These are phyloP conservation scores for Ascoidea tarda DNA, from an alignment of 805 yeast genomes.

Conservation along the genomic window DNA sequence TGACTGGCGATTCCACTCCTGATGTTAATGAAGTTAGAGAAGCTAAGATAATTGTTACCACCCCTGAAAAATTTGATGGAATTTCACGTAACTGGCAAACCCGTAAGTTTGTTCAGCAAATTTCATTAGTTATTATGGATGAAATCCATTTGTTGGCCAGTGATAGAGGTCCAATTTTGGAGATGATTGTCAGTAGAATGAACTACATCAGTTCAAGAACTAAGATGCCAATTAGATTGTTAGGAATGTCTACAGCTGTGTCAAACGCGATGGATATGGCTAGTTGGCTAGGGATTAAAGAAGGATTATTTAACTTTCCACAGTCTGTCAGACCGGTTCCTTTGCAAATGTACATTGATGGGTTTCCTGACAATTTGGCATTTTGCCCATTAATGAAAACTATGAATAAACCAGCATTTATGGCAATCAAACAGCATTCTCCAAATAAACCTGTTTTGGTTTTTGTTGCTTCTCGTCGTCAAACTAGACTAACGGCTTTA, in stretches of 20 bases:
- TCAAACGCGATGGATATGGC: slow-evolving; percentile 81
- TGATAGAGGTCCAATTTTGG: slow-evolving; percentile 78
- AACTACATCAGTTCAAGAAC: slow-evolving; percentile 53
- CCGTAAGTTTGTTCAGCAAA: slow-evolving; percentile 58
- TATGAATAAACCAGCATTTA: slow-evolving; percentile 81
- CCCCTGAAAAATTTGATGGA: slow-evolving; percentile 84
- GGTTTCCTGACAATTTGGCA: slow-evolving; percentile 69
- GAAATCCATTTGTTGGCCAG: slow-evolving; percentile 75
- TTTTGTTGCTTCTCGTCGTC: slow-evolving; percentile 78
- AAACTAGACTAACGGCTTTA: slow-evolving; percentile 66
- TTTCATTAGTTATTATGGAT: slow-evolving; percentile 71
- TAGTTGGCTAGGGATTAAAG: slow-evolving; percentile 61
- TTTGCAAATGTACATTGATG: slow-evolving; percentile 75
- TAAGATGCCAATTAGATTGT: slow-evolving; percentile 42
- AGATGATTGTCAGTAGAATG: slow-evolving; percentile 83
- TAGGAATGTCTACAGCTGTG: slow-evolving; percentile 79
- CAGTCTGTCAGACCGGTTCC: slow-evolving; percentile 79
- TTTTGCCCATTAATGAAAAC: slow-evolving; percentile 78
- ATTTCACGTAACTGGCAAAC: slow-evolving; percentile 79
- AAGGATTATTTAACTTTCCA: slow-evolving; percentile 67
- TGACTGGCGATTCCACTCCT: slow-evolving; percentile 76
- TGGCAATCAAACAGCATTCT: slow-evolving; percentile 86
- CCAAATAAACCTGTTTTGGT: slow-evolving; percentile 73
- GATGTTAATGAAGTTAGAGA: slow-evolving; percentile 49
- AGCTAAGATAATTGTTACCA: slow-evolving; percentile 68